Evolutionary conservation across 257 asterid species (phyloP).

Genomic region (Solanum appendiculatum): DNA sequence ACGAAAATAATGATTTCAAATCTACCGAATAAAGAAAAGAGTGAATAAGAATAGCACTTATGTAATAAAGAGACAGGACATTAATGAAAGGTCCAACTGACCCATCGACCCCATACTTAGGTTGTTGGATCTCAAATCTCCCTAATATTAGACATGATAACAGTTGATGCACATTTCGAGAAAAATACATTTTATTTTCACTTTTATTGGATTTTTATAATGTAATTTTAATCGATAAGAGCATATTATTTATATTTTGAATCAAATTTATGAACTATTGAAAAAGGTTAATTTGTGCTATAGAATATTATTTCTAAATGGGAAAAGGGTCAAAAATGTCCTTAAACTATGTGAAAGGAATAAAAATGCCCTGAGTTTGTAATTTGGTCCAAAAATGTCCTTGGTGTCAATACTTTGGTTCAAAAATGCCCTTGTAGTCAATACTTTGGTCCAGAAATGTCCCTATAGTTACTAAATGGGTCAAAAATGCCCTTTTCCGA

Average conservation of each 20-base stretch:
- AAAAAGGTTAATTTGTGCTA: too few relatives aligned
- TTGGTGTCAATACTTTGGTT: too few relatives aligned
- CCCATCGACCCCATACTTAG: slow-evolving; percentile 1
- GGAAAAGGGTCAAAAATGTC: too few relatives aligned
- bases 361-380: too few relatives aligned
- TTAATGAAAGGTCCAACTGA: neutral
- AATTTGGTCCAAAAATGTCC: too few relatives aligned
- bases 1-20: neutral
- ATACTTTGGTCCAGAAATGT: too few relatives aligned
- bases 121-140: neutral
- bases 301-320: too few relatives aligned
- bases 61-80: neutral
- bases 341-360: too few relatives aligned
- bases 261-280: too few relatives aligned
- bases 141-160: neutral
- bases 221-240: neutral
- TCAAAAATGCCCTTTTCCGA: too few relatives aligned
- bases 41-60: neutral
- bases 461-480: too few relatives aligned
- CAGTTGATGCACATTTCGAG: neutral
- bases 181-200: neutral
- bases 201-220: neutral
- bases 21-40: neutral
- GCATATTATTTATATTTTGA: neutral
- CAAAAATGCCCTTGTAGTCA: too few relatives aligned